phyloP scores from a whole-genome alignment of 179 eudicot genomes.

The Silene noctiflora region DNA sequence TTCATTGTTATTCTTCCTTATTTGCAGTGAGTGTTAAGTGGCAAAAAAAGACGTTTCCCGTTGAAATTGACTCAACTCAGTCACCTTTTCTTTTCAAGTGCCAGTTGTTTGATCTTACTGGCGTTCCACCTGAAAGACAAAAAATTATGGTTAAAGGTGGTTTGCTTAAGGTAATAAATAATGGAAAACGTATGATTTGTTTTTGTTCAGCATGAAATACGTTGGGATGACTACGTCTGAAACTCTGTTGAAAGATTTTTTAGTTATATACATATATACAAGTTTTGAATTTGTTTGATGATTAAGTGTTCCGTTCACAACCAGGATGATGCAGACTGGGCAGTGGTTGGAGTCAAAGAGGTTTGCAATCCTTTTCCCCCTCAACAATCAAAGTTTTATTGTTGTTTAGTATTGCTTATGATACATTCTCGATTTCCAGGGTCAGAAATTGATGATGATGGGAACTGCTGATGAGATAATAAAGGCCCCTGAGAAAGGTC shows the following conservation, averaged over 20 bases:
- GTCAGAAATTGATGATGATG: conserved; percentile 98
- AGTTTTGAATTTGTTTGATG: conserved; percentile 7
- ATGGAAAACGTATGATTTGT: neutral
- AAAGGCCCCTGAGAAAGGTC: conserved; percentile 95
- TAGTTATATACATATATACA: neutral
- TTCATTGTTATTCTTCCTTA: neutral
- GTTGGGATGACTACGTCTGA: neutral
- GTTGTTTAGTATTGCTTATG: conserved; percentile 13
- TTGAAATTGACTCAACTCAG: conserved; percentile 83
- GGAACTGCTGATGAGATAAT: conserved; percentile 97
- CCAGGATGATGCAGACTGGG: conserved; percentile 97
- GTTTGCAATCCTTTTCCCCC: conserved; percentile 33
- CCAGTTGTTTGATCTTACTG: conserved; percentile 86
- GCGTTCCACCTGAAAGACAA: conserved; percentile 98
- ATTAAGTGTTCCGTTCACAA: neutral
- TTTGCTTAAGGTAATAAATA: conserved; percentile 66
- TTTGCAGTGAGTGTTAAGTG: conserved; percentile 92
- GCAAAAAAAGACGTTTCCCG: conserved; percentile 76
- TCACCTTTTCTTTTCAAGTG: conserved; percentile 83
- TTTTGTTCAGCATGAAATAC: neutral
- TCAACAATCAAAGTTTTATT: conserved; percentile 2
- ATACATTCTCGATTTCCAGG: conserved; percentile 39
- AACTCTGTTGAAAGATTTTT: neutral
- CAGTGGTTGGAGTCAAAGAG: conserved; percentile 84
- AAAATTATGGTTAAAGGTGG: conserved; percentile 98